Percentiles rank a stretch among this genome's conserved stretches.
Conservation (phyloP, 148 eudicot genomes). For the Simmondsia chinensis region DNA sequence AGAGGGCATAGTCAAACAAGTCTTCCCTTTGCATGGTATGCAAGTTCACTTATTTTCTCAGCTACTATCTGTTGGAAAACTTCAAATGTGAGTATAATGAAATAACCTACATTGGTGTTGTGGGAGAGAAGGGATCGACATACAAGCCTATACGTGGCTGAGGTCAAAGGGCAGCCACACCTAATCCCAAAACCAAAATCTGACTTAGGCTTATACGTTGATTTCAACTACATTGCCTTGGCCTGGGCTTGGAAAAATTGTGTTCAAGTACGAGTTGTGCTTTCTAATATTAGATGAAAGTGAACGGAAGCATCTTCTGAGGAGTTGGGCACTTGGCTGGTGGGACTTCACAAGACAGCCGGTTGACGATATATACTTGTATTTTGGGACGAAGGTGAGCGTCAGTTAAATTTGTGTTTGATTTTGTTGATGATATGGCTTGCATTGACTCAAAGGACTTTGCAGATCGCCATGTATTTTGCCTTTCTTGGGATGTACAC, state of each 20-base stretch:
- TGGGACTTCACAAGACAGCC: slow-evolving; percentile 73
- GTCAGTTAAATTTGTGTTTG: slow-evolving; percentile 1
- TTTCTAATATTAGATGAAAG: slow-evolving; percentile 56
- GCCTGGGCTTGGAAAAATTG: too few species aligned
- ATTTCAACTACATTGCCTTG: too few species aligned
- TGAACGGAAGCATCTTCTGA: slow-evolving; percentile 61
- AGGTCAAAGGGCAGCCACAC: too few species aligned
- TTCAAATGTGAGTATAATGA: too few species aligned
- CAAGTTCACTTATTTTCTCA: background rate
- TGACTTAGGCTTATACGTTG: too few species aligned
- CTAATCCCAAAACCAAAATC: too few species aligned
- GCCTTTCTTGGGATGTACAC: slow-evolving; percentile 94
- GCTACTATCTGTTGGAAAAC: background rate
- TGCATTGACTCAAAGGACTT: too few species aligned
- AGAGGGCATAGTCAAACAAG: slow-evolving; percentile 54
- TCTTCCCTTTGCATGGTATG: slow-evolving; percentile 89
- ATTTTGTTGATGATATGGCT: too few species aligned
- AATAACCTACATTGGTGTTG: too few species aligned
- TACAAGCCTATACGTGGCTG: too few species aligned
- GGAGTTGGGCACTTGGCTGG: slow-evolving; percentile 84
- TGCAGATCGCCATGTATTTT: slow-evolving; percentile 87
- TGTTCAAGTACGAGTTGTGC: background rate
- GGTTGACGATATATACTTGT: slow-evolving; percentile 73
- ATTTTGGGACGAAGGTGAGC: slow-evolving; percentile 79
- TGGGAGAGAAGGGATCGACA: too few species aligned